Percentiles rank a stretch among this genome's conserved stretches.
Conservation (phyloP, 176 grass and related monocot species). For the Musa troglodytarum region DNA sequence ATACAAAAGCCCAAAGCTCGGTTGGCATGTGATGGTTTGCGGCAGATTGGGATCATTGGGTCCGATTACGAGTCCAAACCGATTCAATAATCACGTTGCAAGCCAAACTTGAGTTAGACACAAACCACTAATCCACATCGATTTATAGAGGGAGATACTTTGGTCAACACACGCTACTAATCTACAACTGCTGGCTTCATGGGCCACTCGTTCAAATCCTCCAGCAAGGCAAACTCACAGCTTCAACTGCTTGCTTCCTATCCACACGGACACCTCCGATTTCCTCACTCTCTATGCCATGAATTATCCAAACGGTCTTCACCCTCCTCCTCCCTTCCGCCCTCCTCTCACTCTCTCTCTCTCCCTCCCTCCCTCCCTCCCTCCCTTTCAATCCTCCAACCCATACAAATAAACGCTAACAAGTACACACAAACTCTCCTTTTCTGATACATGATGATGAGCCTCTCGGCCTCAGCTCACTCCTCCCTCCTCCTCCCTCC, state of each 20-base stretch:
- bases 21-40: too few relatives aligned
- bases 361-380: neutral
- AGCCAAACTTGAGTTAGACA: too few relatives aligned
- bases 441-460: constrained; percentile 1
- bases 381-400: constrained; percentile 26
- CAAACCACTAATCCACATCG: too few relatives aligned
- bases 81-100: too few relatives aligned
- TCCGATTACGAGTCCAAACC: too few relatives aligned
- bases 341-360: constrained; percentile 8
- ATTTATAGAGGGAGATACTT: too few relatives aligned
- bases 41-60: too few relatives aligned
- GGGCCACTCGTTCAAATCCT: too few relatives aligned
- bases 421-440: neutral
- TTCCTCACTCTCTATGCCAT: neutral
- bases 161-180: too few relatives aligned
- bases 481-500: neutral
- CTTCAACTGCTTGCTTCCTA: neutral
- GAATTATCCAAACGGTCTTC: neutral
- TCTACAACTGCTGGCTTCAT: too few relatives aligned
- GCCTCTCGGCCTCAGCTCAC: neutral
- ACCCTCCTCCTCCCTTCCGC: neutral
- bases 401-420: neutral
- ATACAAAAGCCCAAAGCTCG: too few relatives aligned
- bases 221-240: neutral
- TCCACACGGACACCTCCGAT: neutral